These are phyloP conservation scores for Aegle marmelos DNA, from an alignment of 345 rosid genomes.

Conservation along the genomic window DNA sequence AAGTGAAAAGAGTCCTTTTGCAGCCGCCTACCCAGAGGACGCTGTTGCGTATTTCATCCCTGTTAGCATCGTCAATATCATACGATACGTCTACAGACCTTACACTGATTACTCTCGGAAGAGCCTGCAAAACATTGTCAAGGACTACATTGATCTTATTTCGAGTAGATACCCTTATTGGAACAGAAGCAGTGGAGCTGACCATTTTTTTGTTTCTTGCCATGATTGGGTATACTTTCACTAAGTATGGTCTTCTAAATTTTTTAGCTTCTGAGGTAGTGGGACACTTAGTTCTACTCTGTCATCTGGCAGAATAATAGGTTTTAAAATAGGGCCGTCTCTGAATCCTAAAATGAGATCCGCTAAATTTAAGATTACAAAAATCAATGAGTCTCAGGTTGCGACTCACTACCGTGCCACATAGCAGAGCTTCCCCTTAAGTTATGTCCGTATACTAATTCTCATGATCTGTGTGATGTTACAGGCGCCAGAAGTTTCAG, in stretches of 20 bases:
- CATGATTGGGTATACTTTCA: constrained; percentile 61
- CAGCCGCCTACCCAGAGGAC: constrained; percentile 37
- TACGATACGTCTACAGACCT: constrained; percentile 49
- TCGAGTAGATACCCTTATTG: constrained; percentile 45
- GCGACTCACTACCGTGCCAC: no score
- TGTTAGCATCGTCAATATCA: constrained; percentile 50
- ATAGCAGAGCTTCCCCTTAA: no score
- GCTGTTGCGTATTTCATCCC: constrained; percentile 61
- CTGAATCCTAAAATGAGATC: no score
- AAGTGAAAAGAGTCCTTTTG: constrained; percentile 36
- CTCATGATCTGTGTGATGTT: neutral
- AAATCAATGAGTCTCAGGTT: no score
- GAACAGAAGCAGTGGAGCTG: constrained; percentile 58
- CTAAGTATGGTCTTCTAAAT: no score
- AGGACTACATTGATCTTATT: constrained; percentile 46
- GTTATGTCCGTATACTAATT: neutral
- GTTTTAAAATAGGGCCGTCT: no score
- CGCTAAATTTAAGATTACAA: no score
- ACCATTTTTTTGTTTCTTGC: constrained; percentile 68
- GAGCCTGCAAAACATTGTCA: constrained; percentile 44
- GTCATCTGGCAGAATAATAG: no score
- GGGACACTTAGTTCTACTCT: no score
- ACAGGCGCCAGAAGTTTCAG: constrained; percentile 43
- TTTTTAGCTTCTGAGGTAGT: no score
- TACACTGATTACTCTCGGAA: constrained; percentile 46